A percentile compares a stretch with the other conserved stretches of the same genome.
Evolutionary conservation across 2,329 filamentous ascomycete species (phyloP).

Genomic region (Dothistroma septosporum): DNA sequence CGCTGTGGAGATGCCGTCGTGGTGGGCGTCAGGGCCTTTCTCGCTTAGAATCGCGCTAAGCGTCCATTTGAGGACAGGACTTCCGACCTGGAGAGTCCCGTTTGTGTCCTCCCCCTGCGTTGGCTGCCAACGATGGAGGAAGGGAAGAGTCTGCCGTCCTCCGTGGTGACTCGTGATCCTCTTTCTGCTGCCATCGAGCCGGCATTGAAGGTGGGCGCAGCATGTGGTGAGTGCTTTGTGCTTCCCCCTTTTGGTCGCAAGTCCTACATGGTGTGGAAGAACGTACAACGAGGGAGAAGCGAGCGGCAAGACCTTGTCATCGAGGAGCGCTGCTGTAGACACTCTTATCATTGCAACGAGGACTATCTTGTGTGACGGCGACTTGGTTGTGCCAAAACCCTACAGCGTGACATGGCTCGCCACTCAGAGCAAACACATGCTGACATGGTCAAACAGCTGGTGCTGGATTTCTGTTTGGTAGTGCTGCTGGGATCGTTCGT

Average conservation of each 20-base stretch:
- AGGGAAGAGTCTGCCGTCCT: slow-evolving; percentile 4
- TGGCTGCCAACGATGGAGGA: slow-evolving; percentile 12
- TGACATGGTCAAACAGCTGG: slow-evolving; percentile 46
- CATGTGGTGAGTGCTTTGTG: slow-evolving; percentile 29
- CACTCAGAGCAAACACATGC: slow-evolving; percentile 1
- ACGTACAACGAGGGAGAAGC: background rate
- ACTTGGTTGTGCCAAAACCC: slow-evolving; percentile 40
- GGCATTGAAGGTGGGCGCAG: slow-evolving; percentile 33
- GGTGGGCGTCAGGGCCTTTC: background rate
- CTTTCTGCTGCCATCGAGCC: slow-evolving; percentile 27
- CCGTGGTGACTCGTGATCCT: slow-evolving; percentile 16
- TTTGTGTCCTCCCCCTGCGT: background rate
- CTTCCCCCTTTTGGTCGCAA: slow-evolving; percentile 5
- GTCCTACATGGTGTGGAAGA: background rate
- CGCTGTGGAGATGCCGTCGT: slow-evolving; percentile 1
- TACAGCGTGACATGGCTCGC: background rate
- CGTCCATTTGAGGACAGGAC: background rate
- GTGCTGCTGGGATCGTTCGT: slow-evolving; percentile 51
- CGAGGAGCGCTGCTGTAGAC: background rate
- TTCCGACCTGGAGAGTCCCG: background rate
- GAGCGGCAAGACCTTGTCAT: background rate
- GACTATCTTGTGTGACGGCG: background rate
- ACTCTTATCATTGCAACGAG: background rate
- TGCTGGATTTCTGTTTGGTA: slow-evolving; percentile 58
- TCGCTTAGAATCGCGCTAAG: slow-evolving; percentile 1